phyloP scores from a whole-genome alignment of 164 flowering plant genomes.

The Macadamia tetraphylla region DNA sequence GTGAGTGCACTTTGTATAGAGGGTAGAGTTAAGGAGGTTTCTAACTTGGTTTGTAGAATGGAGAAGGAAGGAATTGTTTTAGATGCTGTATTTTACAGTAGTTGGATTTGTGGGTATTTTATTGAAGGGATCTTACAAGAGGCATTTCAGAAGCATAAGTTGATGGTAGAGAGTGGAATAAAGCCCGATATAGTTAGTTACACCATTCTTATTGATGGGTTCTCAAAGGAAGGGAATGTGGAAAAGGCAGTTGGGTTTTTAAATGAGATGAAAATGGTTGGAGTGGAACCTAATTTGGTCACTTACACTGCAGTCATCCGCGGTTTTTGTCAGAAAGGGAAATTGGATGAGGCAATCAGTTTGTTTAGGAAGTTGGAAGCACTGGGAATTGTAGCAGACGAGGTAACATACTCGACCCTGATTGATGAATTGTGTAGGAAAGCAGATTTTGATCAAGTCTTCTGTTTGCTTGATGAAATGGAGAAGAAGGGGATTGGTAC shows the following conservation, averaged over 20 bases:
- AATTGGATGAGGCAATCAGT: slow-evolving; percentile 56
- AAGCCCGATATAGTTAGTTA: slow-evolving; percentile 52
- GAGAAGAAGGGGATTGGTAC: slow-evolving; percentile 44
- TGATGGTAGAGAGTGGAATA: slow-evolving; percentile 49
- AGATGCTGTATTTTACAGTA: slow-evolving; percentile 66
- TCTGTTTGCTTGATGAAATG: slow-evolving; percentile 63
- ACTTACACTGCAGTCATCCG: slow-evolving; percentile 62
- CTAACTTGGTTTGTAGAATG: slow-evolving; percentile 44
- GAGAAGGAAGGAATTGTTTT: slow-evolving; percentile 44
- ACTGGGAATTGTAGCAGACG: slow-evolving; percentile 52
- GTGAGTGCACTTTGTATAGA: slow-evolving; percentile 48
- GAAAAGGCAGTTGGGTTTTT: slow-evolving; percentile 72
- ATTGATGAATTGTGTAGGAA: slow-evolving; percentile 56
- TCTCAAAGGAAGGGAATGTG: slow-evolving; percentile 57
- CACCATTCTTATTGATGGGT: slow-evolving; percentile 64
- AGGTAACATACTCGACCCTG: slow-evolving; percentile 56
- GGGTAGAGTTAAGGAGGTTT: slow-evolving; percentile 49
- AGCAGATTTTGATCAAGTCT: slow-evolving; percentile 50
- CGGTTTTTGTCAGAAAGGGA: slow-evolving; percentile 64
- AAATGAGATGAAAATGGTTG: slow-evolving; percentile 47
- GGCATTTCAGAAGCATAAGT: slow-evolving; percentile 39
- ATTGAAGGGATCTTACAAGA: slow-evolving; percentile 38
- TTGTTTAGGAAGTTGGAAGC: slow-evolving; percentile 42
- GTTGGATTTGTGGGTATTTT: slow-evolving; percentile 65
- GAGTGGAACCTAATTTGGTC: slow-evolving; percentile 52